These are phyloP conservation scores for Colletotrichum gloeosporioides DNA, from an alignment of 2,329 filamentous ascomycete species.

Conservation along the genomic window DNA sequence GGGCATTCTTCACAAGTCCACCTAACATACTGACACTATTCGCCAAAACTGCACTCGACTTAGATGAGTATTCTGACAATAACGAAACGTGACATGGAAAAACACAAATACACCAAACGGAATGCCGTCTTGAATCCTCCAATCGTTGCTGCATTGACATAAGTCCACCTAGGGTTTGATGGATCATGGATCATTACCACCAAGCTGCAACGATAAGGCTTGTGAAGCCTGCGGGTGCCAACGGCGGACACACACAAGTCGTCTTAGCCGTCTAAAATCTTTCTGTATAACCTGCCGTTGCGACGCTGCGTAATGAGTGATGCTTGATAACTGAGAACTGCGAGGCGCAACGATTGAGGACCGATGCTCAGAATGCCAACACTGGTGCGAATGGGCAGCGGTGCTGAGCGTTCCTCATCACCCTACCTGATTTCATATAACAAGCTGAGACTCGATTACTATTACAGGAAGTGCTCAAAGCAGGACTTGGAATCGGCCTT, in stretches of 20 bases:
- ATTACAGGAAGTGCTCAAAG: background rate
- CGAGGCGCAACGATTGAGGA: background rate
- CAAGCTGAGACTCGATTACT: background rate
- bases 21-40: rapidly evolving
- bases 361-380: background rate
- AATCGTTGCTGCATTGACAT: background rate
- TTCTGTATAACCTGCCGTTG: background rate
- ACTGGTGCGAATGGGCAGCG: background rate
- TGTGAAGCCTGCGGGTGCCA: background rate
- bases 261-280: background rate
- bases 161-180: background rate
- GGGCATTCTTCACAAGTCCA: background rate
- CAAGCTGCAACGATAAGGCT: background rate
- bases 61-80: background rate
- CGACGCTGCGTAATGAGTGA: background rate
- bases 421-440: background rate
- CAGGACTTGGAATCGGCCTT: rapidly evolving
- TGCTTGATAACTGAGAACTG: background rate
- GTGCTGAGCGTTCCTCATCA: background rate
- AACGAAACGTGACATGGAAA: background rate
- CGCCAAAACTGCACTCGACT: background rate
- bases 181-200: background rate
- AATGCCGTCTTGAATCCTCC: background rate
- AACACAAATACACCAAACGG: background rate
- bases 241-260: background rate